Percentiles rank a stretch among this genome's conserved stretches.
phyloP scores from a whole-genome alignment of 2,329 filamentous ascomycete species.

The Arthrobotrys iridis region DNA sequence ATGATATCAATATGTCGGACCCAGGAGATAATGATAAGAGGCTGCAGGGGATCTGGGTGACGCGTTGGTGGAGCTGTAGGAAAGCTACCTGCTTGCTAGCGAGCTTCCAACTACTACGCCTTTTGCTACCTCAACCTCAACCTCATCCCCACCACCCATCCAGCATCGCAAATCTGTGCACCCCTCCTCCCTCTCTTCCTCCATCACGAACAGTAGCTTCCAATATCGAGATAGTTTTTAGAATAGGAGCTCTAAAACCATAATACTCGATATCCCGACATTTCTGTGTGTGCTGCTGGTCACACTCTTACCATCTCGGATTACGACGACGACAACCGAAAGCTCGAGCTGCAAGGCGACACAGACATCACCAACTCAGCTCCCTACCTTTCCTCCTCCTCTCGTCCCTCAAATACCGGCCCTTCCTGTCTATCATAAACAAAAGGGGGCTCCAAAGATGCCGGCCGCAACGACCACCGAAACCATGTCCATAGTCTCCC shows the following conservation, averaged over 20 bases:
- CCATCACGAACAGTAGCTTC: background rate
- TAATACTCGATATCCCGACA: background rate
- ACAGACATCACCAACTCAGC: background rate
- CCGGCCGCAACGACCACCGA: conserved; percentile 51
- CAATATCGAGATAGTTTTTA: background rate
- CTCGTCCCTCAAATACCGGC: background rate
- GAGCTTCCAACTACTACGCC: conserved; percentile 15
- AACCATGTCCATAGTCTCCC: conserved; percentile 52
- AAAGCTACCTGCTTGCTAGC: conserved; percentile 1
- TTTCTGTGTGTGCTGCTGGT: conserved; percentile 9
- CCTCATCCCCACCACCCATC: conserved; percentile 6
- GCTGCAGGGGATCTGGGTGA: background rate
- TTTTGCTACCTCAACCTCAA: background rate
- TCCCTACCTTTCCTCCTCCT: background rate
- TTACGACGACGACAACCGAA: conserved; percentile 28
- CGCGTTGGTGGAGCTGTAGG: conserved; percentile 12
- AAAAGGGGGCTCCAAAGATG: conserved; percentile 34
- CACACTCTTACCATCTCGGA: background rate
- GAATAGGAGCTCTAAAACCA: background rate
- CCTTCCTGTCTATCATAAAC: background rate
- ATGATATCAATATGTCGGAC: too few relatives aligned
- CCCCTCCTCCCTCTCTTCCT: too few relatives aligned
- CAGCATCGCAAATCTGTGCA: conserved; percentile 1
- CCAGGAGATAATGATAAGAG: too few relatives aligned
- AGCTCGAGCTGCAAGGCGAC: conserved; percentile 25